Base-by-base conservation (phyloP, 345 rosid species). In the Citropsis articulata region DNA sequence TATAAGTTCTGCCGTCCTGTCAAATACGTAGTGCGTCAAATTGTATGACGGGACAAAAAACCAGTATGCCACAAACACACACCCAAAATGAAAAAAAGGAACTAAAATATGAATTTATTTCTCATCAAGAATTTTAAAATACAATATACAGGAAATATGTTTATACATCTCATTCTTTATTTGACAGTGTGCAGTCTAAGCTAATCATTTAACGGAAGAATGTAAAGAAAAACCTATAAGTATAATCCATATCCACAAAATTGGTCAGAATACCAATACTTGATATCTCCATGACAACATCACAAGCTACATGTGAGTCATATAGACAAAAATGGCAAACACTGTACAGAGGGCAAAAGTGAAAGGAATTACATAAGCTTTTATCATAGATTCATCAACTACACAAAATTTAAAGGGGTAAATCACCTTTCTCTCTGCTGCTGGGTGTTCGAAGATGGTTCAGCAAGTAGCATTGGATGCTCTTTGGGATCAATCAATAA, bases 381-480 rank as follows among this genome's bases (percentile, higher is more conserved):
- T 50, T 25, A 50, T 70, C 69, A 22, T 30, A 19, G 12, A 7
- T 30, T 30, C 63, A 53, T 22, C 35, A 9, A 40, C 21, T 69
- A 24, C 4, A 62, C 12, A 71, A 60, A 50, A 69, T 40, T 30
- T 56, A 22, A 81, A 40, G 79, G 65, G 24, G 56, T 55, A 74
- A 25, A 77, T 62, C 62, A 95, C 99, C 90, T 93, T 87, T 96
- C 98, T 87, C 99, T 90, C 87, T 94, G 97, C 63, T 91, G 98
- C 79, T 90, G 99, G 35, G 84, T 82, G 88, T 93, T 96, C 36
- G 87, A 86, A 76, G 98, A 93, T 82, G 98, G 98, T 82, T 94
- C 98, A 9, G 99, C 98, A 80, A 96, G 92, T 70, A 95, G 89
- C 98, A 95, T 92, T 5, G 98, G 98, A 70, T 93, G 98, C 86